Evolutionary conservation across 1,284 basidiomycete genomes (phyloP), one percentile per base, ranked within the genome.

Genomic region (Vanrija pseudolonga): DNA sequence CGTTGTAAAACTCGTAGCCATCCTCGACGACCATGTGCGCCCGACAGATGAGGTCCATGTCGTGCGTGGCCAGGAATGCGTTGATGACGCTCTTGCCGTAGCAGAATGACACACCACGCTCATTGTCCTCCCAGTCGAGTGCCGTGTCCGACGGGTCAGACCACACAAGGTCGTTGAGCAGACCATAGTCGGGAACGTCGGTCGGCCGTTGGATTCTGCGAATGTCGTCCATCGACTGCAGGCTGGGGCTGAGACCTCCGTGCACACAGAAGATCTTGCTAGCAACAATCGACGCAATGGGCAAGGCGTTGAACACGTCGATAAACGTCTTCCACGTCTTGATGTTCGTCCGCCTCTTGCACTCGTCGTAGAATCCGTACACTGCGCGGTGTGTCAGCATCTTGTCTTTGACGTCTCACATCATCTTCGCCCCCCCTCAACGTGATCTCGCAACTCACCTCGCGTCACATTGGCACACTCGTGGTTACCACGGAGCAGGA

Each of bases 241-340:
- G 80, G 44, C 92, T 96, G n/a, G 96, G 96, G 17, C 93, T 97
- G 41, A 99, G 84, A 14, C 96, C 96, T 20, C 96, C 96, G 72
- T 99, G 96, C 11, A 99, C 95, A 72, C 95, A 98, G 78, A 99
- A 99, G 71, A 99, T 99, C 81, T 99, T 99, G 66, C 91, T 94
- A 12, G 95, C 96, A 49, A 99, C 95, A 64, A 99, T 90, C 37
- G 96, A 94, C 39, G 96, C 94, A 68, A 99, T 98, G 45, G 96
- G 96, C 12, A 99, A 83, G 66, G 92, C 93, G 79, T 99, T 98
- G 84, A 99, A 99, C 42, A 98, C 95, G 78, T 99, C 96, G 75
- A 98, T 92, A 76, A 99, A 98, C 14, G 93, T 94, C 80, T 98
- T 98, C 96, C 96, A 99, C 39, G 92, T 94, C 81, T 98, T 98